Base-by-base conservation (phyloP, 2,329 filamentous ascomycete genomes). In the Aspergillus sp. region DNA sequence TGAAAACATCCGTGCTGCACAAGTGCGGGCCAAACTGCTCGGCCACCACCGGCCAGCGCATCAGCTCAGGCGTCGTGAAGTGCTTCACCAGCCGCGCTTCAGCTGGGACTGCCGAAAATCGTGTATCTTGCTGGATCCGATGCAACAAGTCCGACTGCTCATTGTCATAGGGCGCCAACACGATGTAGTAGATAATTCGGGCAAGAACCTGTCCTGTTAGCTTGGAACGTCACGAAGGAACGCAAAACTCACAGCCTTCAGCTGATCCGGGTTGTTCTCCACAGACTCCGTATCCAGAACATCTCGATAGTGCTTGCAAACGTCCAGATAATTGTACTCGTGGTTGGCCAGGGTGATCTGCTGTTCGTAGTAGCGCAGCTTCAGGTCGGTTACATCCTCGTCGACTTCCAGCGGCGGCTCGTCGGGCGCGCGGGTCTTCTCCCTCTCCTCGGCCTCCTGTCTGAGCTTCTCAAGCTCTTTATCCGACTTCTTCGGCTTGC, bases 61-160 rank as follows among this genome's bases (percentile, higher is more conserved):
- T 98, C 42, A 98, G 72, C 67, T 98, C 91, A 45, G 84, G 83
- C 4, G 94, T 78, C 17, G 91, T 98, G 64, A 98, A 98, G 39
- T 91, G 77, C 64, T 93, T 93, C 36, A 98, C 73, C 6, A 98
- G 75, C 52, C 88, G 79, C 17, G 85, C 81, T 44, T 96, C 89
- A 35, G 79, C 72, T 3, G 84, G 67, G 2, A 96, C 77, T 56
- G 82, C 75, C 8, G 77, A 66, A 58, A 88, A 88, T 43, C 91
- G 83, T 5, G 80, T 67, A 60, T 98, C 91, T 59, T 80, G 76
- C 58, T 86, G 77, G 48, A 98, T 82, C 52, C 91, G 84, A 66
- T 98, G 88, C 40, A 98, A 79, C 34, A 98, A 81, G 49, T 98
- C 91, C 48, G 89, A 91, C 61, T 98, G 91, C 61, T 98, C 91